Base-by-base conservation (phyloP, 1,284 basidiomycete species). In the Puccinia novopanici region DNA sequence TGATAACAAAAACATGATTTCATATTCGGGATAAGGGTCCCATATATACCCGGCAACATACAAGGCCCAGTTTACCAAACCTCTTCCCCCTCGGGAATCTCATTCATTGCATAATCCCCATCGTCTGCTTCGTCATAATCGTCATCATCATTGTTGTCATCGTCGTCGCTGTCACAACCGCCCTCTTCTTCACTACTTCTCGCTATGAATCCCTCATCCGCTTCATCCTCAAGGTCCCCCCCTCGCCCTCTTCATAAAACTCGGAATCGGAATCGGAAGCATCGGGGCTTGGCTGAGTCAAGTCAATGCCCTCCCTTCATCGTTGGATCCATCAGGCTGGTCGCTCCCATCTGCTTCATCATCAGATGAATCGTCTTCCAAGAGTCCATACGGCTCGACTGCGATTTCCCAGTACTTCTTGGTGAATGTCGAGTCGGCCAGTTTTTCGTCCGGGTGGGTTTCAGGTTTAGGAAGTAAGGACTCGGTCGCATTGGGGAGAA, bases 401-500 rank as follows among this genome's bases (percentile, higher is more conserved):
- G 59, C 10, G 2, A 27, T 27, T 19, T 78, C 65, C 52, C 37
- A 71, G 52, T 70, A 78, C 50, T 78, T 70, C 27, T 48, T 15
- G 34, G 59, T 78, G 65, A 78, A 78, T 24, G 30, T 19, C 57
- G n/a, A 75, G 17, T 75, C 57, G 12, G 74, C 17, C 22, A 75
- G n/a, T 19, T 50, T 63, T 50, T 75, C 59, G 22, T 75, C 73
- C 5, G 73, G 73, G 27, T 61, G 54, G 42, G 8, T 22, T 52
- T 71, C 68, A 27, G 12, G 3, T 71, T 78, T 71, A 24, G 54
- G 63, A 19, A 78, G 24, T 22, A 78, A 61, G 40, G 76, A 78
- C 5, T 72, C 55, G n/a, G 19, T 57, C 13, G 77, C 77, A 72
- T 79, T 54, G 37, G 54, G 68, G 8, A 79, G 55, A 79, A 79